Evolutionary conservation across 2,329 filamentous ascomycete species (phyloP), one percentile per base, ranked within the genome.

Genomic region (Huntiella moniliformis): DNA sequence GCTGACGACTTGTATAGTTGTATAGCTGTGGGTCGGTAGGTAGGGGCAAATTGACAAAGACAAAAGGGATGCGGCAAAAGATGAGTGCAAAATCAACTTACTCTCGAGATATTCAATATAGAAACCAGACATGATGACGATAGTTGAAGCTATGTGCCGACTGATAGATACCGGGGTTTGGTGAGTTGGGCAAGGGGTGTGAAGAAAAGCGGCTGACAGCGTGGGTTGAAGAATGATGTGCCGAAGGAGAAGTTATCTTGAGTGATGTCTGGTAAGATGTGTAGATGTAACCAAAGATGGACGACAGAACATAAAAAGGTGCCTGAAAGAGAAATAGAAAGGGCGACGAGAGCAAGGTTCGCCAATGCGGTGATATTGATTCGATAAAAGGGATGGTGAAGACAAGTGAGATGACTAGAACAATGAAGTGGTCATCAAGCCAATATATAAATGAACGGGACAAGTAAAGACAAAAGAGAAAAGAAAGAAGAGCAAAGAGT

Each of bases 21-120:
- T 28, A 17, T 10, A 18, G 13, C 31, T 16, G 4, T 31, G 1
- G 17, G 10, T 33, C 13, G 17, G 22, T 10, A 16, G 6, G 28
- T 34, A 40, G 33, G 36, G 5, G 4, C 31, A 16, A 46, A 32
- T 22, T 13, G 39, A 28, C 17, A 13, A 33, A 36, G 34, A 36
- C 17, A 15, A 18, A 37, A 40, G 38, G 28, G 32, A 41, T 52
- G 55, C 55, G 56, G 47, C 31, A 22, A 39, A 22, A 17, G 22
- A 28, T 3, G 22, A 39, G n/a, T 12, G 16, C 16, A 12, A 17
- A 13, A 22, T 50, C 55, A 42, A 54, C 77, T 74, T 77, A 82
- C 78, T 81, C 59, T 79, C 74, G 53, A 82, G 67, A 60, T 82
- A 82, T 56, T 81, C 76, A 69, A 79, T 79, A 57, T 79, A 79